Conservation (phyloP, 495 filamentous ascomycete species). For the Oidiodendron maius region DNA sequence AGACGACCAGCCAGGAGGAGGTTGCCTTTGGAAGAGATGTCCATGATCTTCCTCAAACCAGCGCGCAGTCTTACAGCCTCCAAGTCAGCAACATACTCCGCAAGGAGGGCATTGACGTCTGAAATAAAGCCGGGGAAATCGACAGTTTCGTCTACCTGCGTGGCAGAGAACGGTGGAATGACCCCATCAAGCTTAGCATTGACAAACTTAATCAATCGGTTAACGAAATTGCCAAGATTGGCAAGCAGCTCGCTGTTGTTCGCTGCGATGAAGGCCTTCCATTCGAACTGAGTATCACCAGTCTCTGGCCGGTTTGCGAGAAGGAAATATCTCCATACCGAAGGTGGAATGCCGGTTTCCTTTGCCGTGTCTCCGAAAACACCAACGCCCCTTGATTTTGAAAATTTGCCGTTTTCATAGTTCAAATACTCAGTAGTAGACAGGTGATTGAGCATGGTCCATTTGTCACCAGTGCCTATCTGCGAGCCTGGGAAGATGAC, state of each 20-base stretch:
- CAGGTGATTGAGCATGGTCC: constrained; percentile 87
- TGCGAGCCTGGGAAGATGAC: constrained; percentile 90
- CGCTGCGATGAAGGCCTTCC: constrained; percentile 72
- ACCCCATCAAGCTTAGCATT: constrained; percentile 65
- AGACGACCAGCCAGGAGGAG: constrained; percentile 71
- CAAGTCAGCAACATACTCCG: constrained; percentile 65
- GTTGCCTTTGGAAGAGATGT: constrained; percentile 69
- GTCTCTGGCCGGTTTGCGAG: constrained; percentile 84
- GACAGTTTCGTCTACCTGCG: constrained; percentile 47
- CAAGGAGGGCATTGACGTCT: constrained; percentile 55
- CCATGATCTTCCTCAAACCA: constrained; percentile 64
- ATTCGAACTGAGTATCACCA: constrained; percentile 84
- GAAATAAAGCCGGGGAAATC: constrained; percentile 35
- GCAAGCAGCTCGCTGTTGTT: constrained; percentile 91
- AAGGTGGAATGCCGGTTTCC: constrained; percentile 78
- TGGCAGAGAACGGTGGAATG: constrained; percentile 59
- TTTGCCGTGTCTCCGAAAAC: constrained; percentile 88
- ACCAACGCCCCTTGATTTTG: constrained; percentile 81
- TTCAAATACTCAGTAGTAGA: constrained; percentile 94
- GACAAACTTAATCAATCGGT: constrained; percentile 88
- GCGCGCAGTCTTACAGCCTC: constrained; percentile 71
- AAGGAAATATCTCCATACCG: constrained; percentile 93
- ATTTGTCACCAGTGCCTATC: constrained; percentile 75
- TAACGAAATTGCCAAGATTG: constrained; percentile 91
- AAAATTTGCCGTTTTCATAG: constrained; percentile 95